Conservation (phyloP, 495 filamentous ascomycete species). For the Elaphomyces granulatus region DNA sequence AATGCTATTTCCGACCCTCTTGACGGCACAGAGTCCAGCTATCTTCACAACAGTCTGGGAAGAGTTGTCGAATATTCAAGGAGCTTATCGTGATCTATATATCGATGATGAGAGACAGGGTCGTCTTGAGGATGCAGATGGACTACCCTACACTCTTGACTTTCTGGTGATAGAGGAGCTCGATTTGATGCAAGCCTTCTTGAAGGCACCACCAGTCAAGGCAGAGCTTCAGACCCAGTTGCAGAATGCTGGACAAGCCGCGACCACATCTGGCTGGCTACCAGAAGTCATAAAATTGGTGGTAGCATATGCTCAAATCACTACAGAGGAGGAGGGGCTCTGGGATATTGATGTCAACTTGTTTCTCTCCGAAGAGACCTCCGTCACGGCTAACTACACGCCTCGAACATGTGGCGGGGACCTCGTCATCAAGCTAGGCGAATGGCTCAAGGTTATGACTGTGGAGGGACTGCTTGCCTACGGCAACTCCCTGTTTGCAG, state of each 20-base stretch:
- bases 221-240: slow-evolving; percentile 69
- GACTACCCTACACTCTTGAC: slow-evolving; percentile 89
- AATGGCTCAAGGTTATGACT: slow-evolving; percentile 61
- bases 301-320: slow-evolving; percentile 82
- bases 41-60: slow-evolving; percentile 81
- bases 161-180: slow-evolving; percentile 85
- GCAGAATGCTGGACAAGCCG: slow-evolving; percentile 40
- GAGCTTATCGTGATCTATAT: slow-evolving; percentile 64
- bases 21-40: slow-evolving; percentile 60
- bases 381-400: slow-evolving; percentile 92
- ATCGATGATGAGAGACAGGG: slow-evolving; percentile 74
- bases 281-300: slow-evolving; percentile 68
- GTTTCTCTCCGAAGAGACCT: slow-evolving; percentile 88
- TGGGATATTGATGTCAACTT: slow-evolving; percentile 96
- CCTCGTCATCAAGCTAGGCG: slow-evolving; percentile 79
- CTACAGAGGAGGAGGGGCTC: slow-evolving; percentile 78
- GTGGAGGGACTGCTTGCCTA: slow-evolving; percentile 61
- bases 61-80: slow-evolving; percentile 57
- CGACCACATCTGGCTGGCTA: slow-evolving; percentile 49
- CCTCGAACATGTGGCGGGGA: slow-evolving; percentile 84
- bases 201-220: slow-evolving; percentile 71
- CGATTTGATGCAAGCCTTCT: slow-evolving; percentile 77
- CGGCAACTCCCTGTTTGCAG: slow-evolving; percentile 51
- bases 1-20: slow-evolving; percentile 62
- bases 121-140: slow-evolving; percentile 76